A percentile compares a stretch with the other conserved stretches of the same genome.
Conservation (phyloP, 345 rosid genomes). For the Stellera chamaejasme region DNA sequence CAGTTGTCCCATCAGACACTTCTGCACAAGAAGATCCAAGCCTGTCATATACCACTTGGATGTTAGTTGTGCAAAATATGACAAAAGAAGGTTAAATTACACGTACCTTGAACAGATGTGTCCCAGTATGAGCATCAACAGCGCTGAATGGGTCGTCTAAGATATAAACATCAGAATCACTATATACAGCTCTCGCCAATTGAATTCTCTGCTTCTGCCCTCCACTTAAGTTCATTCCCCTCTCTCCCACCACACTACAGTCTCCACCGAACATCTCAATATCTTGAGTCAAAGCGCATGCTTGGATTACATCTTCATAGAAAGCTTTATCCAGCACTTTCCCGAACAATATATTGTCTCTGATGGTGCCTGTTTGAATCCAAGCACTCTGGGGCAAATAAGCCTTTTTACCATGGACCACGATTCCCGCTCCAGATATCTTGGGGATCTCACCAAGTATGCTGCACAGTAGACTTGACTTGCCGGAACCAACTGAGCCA, state of each 20-base stretch:
- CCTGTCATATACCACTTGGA: neutral
- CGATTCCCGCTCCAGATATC: slow-evolving; percentile 42
- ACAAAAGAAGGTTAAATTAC: neutral
- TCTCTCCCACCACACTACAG: slow-evolving; percentile 63
- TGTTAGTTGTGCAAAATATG: neutral
- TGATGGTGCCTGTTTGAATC: slow-evolving; percentile 67
- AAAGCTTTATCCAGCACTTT: slow-evolving; percentile 31
- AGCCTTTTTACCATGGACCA: slow-evolving; percentile 48
- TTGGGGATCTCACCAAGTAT: slow-evolving; percentile 78
- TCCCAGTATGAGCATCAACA: slow-evolving; percentile 72
- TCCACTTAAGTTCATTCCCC: slow-evolving; percentile 83
- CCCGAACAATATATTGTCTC: slow-evolving; percentile 68
- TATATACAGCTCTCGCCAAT: slow-evolving; percentile 67
- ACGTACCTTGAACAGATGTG: slow-evolving; percentile 59
- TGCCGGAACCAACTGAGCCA: slow-evolving; percentile 72
- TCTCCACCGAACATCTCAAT: slow-evolving; percentile 55
- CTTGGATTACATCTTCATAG: slow-evolving; percentile 45
- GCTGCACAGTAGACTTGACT: slow-evolving; percentile 54
- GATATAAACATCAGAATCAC: slow-evolving; percentile 55
- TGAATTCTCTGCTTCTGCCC: slow-evolving; percentile 87
- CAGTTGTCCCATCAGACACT: slow-evolving; percentile 44
- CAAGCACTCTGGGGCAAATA: slow-evolving; percentile 76
- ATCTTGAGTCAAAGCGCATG: slow-evolving; percentile 53
- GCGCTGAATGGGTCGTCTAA: slow-evolving; percentile 79
- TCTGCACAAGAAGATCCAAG: slow-evolving; percentile 27